phyloP scores from a whole-genome alignment of 1,139 yeast species.

The Taphrina sp. region DNA sequence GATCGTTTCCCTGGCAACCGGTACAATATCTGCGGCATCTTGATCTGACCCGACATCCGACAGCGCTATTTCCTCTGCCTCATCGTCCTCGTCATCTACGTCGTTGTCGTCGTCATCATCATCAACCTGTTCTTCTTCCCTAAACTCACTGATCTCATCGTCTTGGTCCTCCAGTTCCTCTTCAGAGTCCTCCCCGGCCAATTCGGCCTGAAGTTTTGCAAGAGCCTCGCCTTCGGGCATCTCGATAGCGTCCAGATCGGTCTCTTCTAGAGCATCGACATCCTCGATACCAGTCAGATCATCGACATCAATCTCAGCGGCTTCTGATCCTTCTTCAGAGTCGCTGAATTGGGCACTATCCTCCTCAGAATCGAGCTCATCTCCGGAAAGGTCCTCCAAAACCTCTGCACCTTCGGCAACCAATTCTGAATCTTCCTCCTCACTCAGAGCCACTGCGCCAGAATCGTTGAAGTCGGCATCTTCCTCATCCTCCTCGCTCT shows the following conservation, averaged over 20 bases:
- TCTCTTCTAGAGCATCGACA: conserved; percentile 28
- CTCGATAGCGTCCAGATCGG: conserved; percentile 18
- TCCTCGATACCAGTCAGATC: conserved; percentile 16
- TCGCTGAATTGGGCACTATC: conserved; percentile 21
- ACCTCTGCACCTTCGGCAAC: conserved; percentile 40
- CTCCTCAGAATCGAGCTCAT: conserved; percentile 20
- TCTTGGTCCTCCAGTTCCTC: conserved; percentile 40
- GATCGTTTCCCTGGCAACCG: conserved; percentile 78
- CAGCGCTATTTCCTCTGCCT: conserved; percentile 41
- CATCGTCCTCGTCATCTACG: conserved; percentile 40
- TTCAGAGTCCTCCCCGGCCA: conserved; percentile 35
- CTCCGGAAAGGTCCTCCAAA: conserved; percentile 37
- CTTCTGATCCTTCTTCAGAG: conserved; percentile 23
- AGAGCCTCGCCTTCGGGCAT: conserved; percentile 24
- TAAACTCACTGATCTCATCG: no score
- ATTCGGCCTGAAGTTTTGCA: conserved; percentile 13
- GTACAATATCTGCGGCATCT: conserved; percentile 83
- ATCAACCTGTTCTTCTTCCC: conserved; percentile 42
- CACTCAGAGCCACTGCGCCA: conserved; percentile 26
- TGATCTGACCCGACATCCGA: conserved; percentile 46
- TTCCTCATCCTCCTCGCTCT: conserved; percentile 38
- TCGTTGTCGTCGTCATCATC: conserved; percentile 37
- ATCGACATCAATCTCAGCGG: conserved; percentile 28
- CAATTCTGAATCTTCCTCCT: conserved; percentile 36
- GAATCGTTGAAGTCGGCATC: conserved; percentile 38